Evolutionary conservation across 2,329 filamentous ascomycete genomes (phyloP).

Genomic region (Fonsecaea pedrosoi): DNA sequence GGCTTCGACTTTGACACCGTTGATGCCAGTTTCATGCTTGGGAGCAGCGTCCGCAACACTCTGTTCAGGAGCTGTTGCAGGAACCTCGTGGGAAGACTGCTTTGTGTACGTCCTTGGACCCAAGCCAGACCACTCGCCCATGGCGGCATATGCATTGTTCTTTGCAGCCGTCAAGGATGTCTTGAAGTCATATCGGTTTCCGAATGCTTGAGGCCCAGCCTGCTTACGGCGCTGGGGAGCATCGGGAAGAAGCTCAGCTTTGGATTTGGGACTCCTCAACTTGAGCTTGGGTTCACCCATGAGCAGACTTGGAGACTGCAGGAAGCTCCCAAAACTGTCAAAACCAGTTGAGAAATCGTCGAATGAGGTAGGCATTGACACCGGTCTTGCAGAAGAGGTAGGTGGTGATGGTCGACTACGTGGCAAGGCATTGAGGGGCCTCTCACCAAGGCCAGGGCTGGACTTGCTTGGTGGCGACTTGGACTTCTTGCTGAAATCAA

Average conservation of each 20-base stretch:
- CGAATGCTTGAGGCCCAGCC: slow-evolving; percentile 75
- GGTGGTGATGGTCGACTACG: slow-evolving; percentile 69
- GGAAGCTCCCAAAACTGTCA: slow-evolving; percentile 60
- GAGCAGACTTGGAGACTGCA: slow-evolving; percentile 66
- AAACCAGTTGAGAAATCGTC: slow-evolving; percentile 75
- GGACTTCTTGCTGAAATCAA: slow-evolving; percentile 86
- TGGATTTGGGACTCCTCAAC: slow-evolving; percentile 73
- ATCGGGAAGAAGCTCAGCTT: slow-evolving; percentile 68
- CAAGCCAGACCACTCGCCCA: slow-evolving; percentile 42
- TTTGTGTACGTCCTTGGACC: slow-evolving; percentile 35
- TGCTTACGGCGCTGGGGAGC: slow-evolving; percentile 54
- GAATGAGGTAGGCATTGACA: slow-evolving; percentile 63
- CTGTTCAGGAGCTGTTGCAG: slow-evolving; percentile 35
- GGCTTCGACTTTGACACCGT: slow-evolving; percentile 23
- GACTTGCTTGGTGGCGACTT: slow-evolving; percentile 59
- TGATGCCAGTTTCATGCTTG: slow-evolving; percentile 35
- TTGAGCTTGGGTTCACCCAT: slow-evolving; percentile 72
- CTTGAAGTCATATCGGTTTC: slow-evolving; percentile 93
- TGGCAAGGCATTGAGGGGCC: slow-evolving; percentile 64
- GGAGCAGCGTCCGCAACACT: slow-evolving; percentile 26
- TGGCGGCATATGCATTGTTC: slow-evolving; percentile 53
- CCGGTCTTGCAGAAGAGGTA: slow-evolving; percentile 59
- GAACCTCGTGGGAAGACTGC: slow-evolving; percentile 40
- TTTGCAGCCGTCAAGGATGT: slow-evolving; percentile 87
- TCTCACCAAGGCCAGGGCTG: slow-evolving; percentile 58